phyloP scores from a whole-genome alignment of 768 basidiomycete genomes.

The Mrakia gelida region DNA sequence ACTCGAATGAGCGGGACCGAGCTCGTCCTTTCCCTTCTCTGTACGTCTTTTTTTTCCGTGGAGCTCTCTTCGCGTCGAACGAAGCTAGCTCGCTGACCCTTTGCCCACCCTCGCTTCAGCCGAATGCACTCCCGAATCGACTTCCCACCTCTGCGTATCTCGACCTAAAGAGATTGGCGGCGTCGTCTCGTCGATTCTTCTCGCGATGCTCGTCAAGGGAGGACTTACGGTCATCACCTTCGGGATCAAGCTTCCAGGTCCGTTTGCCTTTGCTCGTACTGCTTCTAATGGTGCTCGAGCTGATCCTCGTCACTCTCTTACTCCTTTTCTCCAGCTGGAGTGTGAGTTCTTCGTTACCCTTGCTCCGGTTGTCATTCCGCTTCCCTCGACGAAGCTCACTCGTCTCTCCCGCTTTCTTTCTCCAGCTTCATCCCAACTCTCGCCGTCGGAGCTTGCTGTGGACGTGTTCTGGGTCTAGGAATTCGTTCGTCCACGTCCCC shows the following conservation, averaged over 20 bases:
- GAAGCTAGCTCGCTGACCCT: too few relatives aligned
- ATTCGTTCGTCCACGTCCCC: constrained; percentile 45
- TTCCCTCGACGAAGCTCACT: background rate
- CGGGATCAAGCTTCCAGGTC: constrained; percentile 58
- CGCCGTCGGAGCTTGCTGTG: constrained; percentile 86
- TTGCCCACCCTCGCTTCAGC: constrained; percentile 1
- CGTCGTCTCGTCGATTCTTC: constrained; percentile 61
- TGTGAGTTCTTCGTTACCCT: constrained; percentile 46
- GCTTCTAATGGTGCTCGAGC: background rate
- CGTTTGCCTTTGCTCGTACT: background rate
- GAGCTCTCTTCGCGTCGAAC: background rate
- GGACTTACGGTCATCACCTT: constrained; percentile 81
- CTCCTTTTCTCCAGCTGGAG: constrained; percentile 57
- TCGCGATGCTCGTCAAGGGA: constrained; percentile 77
- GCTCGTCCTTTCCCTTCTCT: constrained; percentile 77
- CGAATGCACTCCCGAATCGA: constrained; percentile 57
- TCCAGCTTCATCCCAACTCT: constrained; percentile 84
- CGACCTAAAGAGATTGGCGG: constrained; percentile 53
- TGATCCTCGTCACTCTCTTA: background rate
- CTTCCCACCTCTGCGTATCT: constrained; percentile 66
- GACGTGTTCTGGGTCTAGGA: constrained; percentile 73
- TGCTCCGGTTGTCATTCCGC: too few relatives aligned
- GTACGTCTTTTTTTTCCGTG: background rate
- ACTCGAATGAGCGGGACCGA: constrained; percentile 94
- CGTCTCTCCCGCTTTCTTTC: background rate